These are phyloP conservation scores for Botrytis paeoniae DNA, from an alignment of 2,329 filamentous ascomycete species.

Conservation along the genomic window DNA sequence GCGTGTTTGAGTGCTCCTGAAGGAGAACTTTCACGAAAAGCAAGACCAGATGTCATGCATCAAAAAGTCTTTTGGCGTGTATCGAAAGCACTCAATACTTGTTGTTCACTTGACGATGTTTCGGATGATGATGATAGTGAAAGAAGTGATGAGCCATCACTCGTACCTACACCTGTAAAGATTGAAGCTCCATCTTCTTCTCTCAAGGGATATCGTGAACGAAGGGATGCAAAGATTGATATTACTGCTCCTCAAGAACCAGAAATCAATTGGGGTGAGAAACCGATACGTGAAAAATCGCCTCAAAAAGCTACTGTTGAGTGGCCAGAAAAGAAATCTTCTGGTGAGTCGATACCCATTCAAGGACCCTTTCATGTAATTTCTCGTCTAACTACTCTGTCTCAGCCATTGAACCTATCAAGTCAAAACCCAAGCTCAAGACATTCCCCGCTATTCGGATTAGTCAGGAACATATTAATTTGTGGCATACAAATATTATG, in stretches of 20 bases:
- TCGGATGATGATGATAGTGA: constrained; percentile 53
- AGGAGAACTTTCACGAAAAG: constrained; percentile 50
- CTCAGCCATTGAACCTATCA: constrained; percentile 25
- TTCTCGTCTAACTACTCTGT: constrained; percentile 9
- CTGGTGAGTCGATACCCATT: constrained; percentile 21
- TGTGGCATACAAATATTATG: constrained; percentile 70
- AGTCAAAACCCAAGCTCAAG: constrained; percentile 46
- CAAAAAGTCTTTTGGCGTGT: constrained; percentile 56
- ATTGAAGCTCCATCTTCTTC: constrained; percentile 28
- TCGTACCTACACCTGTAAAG: constrained; percentile 28
- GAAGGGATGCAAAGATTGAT: constrained; percentile 18
- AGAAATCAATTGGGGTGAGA: constrained; percentile 30
- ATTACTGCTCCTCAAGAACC: constrained; percentile 20
- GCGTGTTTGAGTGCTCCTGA: constrained; percentile 71
- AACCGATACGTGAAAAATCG: constrained; percentile 25
- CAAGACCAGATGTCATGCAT: constrained; percentile 50
- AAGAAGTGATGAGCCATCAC: constrained; percentile 45
- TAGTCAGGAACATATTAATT: constrained; percentile 59
- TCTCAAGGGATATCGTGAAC: constrained; percentile 22
- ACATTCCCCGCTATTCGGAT: constrained; percentile 59
- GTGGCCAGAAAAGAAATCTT: constrained; percentile 30
- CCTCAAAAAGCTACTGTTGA: constrained; percentile 16
- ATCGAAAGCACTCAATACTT: constrained; percentile 52
- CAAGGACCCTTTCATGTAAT: neutral
- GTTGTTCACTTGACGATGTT: constrained; percentile 58